Percentiles rank a stretch among this genome's conserved stretches.
phyloP scores from a whole-genome alignment of 139 green algal species.

The Zygnema circumcarinatum region DNA sequence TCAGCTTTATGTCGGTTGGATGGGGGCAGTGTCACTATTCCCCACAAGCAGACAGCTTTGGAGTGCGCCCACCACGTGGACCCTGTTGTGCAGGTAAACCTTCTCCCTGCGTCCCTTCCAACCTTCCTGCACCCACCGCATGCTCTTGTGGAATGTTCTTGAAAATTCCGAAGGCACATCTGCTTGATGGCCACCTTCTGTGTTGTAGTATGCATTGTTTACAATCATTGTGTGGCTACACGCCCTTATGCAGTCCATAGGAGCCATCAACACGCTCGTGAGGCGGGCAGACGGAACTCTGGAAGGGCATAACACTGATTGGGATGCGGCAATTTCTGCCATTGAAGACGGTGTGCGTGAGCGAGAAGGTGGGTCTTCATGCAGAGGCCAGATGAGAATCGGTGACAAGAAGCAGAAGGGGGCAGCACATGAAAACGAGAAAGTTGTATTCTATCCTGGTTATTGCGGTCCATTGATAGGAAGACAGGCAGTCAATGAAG shows the following conservation, averaged over 20 bases:
- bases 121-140: not conserved
- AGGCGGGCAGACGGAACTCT: constrained; percentile 72
- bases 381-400: not conserved
- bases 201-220: constrained; percentile 86
- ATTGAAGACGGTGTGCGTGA: constrained; percentile 79
- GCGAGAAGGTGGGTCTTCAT: constrained; percentile 1
- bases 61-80: constrained; percentile 74
- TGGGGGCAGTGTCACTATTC: constrained; percentile 91
- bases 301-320: constrained; percentile 95
- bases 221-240: constrained; percentile 92
- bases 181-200: constrained; percentile 72
- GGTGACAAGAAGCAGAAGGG: no score
- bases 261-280: constrained; percentile 95
- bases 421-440: no score
- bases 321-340: constrained; percentile 83
- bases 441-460: no score
- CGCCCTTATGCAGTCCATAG: constrained; percentile 86
- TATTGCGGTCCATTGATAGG: no score
- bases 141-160: constrained; percentile 65
- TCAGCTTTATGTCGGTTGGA: no score
- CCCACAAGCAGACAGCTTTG: constrained; percentile 92
- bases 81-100: constrained; percentile 59
- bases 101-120: constrained; percentile 9
- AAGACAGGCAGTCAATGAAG: no score
- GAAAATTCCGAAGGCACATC: constrained; percentile 93